Conservation (phyloP, 192 early-diverging fungal genomes). For the Coemansia sp. region DNA sequence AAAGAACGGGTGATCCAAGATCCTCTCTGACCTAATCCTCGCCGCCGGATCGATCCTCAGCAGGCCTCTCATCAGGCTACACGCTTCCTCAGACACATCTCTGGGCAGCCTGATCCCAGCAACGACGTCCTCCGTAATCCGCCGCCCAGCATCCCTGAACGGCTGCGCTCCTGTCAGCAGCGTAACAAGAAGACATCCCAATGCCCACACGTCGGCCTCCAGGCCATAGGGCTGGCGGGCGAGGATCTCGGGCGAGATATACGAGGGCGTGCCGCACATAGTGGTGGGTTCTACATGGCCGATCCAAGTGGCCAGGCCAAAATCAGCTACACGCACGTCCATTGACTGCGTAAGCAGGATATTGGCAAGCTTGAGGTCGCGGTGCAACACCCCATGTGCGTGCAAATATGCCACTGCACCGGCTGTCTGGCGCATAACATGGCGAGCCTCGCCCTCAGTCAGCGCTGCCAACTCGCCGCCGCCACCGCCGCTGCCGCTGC, state of each 20-base stretch:
- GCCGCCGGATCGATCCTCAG: conserved; percentile 60
- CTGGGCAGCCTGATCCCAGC: conserved; percentile 53
- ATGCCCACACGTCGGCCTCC: conserved; percentile 72
- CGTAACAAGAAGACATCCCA: conserved; percentile 74
- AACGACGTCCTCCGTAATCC: conserved; percentile 53
- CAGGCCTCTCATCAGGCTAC: conserved; percentile 56
- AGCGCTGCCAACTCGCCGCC: conserved; percentile 33
- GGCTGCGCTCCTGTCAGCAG: conserved; percentile 70
- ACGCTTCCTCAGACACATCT: conserved; percentile 53
- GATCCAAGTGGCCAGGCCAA: conserved; percentile 63
- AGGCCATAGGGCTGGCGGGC: conserved; percentile 69
- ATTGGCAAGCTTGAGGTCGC: conserved; percentile 77
- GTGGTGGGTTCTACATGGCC: conserved; percentile 65
- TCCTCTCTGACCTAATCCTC: conserved; percentile 50
- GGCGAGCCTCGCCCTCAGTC: conserved; percentile 59
- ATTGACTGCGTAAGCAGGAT: conserved; percentile 58
- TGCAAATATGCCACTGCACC: conserved; percentile 66
- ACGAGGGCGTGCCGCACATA: conserved; percentile 78
- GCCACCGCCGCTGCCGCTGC: neutral
- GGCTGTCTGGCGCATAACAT: conserved; percentile 58
- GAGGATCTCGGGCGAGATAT: conserved; percentile 77
- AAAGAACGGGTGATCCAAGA: conserved; percentile 62
- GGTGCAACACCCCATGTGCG: conserved; percentile 63
- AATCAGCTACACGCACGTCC: conserved; percentile 72
- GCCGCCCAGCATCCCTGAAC: conserved; percentile 52